phyloP scores from a whole-genome alignment of 1,284 basidiomycete genomes.

The Malassezia equina region DNA sequence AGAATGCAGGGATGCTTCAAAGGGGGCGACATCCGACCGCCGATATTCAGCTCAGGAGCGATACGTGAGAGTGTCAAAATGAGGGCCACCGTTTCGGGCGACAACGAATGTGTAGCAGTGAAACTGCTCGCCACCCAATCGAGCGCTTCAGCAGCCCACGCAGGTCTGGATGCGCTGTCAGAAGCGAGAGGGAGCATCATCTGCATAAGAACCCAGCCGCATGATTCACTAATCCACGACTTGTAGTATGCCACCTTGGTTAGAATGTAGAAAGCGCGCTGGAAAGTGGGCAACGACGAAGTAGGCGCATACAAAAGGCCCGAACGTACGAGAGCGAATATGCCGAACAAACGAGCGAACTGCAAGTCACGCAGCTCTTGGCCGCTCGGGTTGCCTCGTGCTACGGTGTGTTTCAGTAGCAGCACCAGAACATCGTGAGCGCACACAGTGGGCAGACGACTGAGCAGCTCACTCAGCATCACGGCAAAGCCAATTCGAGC shows the following conservation, averaged over 20 bases:
- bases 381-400: slow-evolving; percentile 52
- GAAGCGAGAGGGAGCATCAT: slow-evolving; percentile 22
- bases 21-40: slow-evolving; percentile 60
- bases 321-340: slow-evolving; percentile 53
- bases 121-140: slow-evolving; percentile 24
- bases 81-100: slow-evolving; percentile 77
- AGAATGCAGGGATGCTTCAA: slow-evolving; percentile 67
- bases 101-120: slow-evolving; percentile 55
- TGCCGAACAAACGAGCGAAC: slow-evolving; percentile 84
- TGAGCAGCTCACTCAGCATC: slow-evolving; percentile 82
- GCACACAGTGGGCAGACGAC: slow-evolving; percentile 67
- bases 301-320: slow-evolving; percentile 60
- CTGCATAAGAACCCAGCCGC: slow-evolving; percentile 70
- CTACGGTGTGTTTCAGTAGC: slow-evolving; percentile 49
- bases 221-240: slow-evolving; percentile 81
- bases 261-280: slow-evolving; percentile 59
- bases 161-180: background rate
- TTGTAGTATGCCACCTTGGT: slow-evolving; percentile 68
- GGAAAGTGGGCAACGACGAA: slow-evolving; percentile 56
- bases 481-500: slow-evolving; percentile 89
- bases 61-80: slow-evolving; percentile 55
- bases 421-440: slow-evolving; percentile 49
- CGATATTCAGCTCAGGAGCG: slow-evolving; percentile 35
- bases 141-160: slow-evolving; percentile 25
- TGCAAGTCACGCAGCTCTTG: slow-evolving; percentile 84